phyloP scores from a whole-genome alignment of 768 basidiomycete genomes.

The Rhizopogon rudus region DNA sequence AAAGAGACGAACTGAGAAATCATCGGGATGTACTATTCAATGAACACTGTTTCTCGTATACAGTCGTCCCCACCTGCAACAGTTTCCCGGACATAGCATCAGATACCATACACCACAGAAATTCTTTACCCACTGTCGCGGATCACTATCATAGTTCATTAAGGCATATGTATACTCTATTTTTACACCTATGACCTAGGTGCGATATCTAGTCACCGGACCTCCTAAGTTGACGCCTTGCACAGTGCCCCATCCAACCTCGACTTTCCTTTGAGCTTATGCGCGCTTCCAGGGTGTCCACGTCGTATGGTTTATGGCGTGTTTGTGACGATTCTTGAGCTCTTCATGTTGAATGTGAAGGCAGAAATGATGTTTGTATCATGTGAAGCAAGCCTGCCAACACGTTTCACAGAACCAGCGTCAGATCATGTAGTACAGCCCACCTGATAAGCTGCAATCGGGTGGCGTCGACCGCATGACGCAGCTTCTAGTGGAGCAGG shows the following conservation, averaged over 20 bases:
- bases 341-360: too few species aligned
- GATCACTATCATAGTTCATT: neutral
- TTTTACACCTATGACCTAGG: neutral
- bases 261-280: too few species aligned
- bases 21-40: slow-evolving; percentile 21
- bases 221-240: neutral
- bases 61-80: neutral
- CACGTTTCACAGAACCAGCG: too few species aligned
- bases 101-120: neutral
- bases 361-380: too few species aligned
- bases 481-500: neutral
- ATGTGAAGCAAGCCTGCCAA: too few species aligned
- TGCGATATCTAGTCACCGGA: neutral
- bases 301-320: neutral
- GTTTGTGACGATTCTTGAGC: neutral
- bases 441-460: too few species aligned
- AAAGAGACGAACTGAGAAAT: slow-evolving; percentile 26
- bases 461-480: neutral
- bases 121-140: neutral
- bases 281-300: neutral
- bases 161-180: neutral
- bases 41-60: slow-evolving; percentile 6
- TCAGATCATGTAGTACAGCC: too few species aligned
- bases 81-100: neutral
- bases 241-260: neutral